Evolutionary conservation across 495 filamentous ascomycete species (phyloP), one percentile per base, ranked within the genome.

Genomic region (Apiosordaria backusii): DNA sequence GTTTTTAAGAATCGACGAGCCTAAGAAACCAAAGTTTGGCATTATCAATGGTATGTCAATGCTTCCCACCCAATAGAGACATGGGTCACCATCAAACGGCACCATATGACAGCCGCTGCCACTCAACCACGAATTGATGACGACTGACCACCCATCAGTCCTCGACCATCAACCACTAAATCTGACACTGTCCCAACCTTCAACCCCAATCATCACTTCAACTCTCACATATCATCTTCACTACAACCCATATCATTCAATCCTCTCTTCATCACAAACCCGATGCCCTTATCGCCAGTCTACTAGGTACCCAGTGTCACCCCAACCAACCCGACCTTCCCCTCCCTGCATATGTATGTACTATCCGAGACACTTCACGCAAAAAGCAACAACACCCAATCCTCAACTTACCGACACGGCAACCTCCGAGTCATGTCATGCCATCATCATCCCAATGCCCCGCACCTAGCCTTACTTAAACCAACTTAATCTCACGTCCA

Each of bases 371-470:
- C 35, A 45, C n/a, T 45, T 45, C 35, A 7, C 35, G 35, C 35
- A 7, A 45, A 45, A 45, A 45, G 35, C 35, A 45, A 13, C 27
- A 29, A 29, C 27, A 29, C 27, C 27, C 7, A 45, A 13, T 45
- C 35, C 35, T 15, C 35, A 45, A 45, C 35, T 23, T 23, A 24
- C 9, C 22, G 26, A 26, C 55, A 59, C 26, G 57, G 57, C 10
- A 59, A 27, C 22, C 24, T 59, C 57, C 57, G 57, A 27, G 57
- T 45, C 35, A 45, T 45, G 35, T 59, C 57, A 59, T 59, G 57
- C 23, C 57, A 59, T 27, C 57, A 59, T 18, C 21, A 25, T 27
- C 16, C 26, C 57, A 59, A 45, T 45, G 35, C 35, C 35, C 35
- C 35, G 35, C 35, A 45, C 27, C 7, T 7, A 29, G 4, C 3